Conservation (phyloP, 768 basidiomycete genomes). For the Asterophora lycoperdoides region DNA sequence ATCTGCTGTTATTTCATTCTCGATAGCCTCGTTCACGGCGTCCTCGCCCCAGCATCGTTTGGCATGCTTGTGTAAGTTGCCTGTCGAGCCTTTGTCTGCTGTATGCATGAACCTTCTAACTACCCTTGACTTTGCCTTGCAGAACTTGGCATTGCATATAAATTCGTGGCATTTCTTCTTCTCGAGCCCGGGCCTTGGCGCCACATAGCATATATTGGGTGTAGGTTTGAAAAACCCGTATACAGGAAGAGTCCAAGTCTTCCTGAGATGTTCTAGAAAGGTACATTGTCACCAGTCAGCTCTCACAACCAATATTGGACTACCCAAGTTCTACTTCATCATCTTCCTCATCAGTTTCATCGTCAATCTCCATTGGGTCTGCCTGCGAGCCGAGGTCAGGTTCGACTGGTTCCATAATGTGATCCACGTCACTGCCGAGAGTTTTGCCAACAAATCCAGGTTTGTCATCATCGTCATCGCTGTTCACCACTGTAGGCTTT, state of each 20-base stretch:
- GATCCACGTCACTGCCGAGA: not conserved
- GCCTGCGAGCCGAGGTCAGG: not conserved
- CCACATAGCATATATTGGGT: not conserved
- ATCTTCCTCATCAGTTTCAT: not conserved
- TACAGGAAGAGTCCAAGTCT: constrained; percentile 4
- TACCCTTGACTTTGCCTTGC: constrained; percentile 3
- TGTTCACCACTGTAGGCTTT: not conserved
- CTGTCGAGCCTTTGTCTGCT: constrained; percentile 10
- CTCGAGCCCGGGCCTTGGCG: not conserved
- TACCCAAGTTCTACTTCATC: not conserved
- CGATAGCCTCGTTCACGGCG: constrained; percentile 9
- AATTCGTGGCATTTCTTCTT: not conserved
- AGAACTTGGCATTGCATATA: constrained; percentile 5
- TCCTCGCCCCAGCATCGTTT: constrained; percentile 27
- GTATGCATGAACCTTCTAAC: constrained; percentile 11
- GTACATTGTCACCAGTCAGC: not conserved
- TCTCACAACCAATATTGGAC: not conserved
- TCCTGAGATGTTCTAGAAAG: not conserved
- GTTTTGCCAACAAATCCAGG: not conserved
- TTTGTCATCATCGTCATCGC: not conserved
- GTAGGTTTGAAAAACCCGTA: constrained; percentile 10
- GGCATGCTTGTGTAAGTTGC: constrained; percentile 25
- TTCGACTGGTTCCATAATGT: not conserved
- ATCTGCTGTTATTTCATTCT: not conserved
- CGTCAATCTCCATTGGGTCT: not conserved